Evolutionary conservation across 2,329 filamentous ascomycete genomes (phyloP).

Genomic region (Mariannaea elegans): DNA sequence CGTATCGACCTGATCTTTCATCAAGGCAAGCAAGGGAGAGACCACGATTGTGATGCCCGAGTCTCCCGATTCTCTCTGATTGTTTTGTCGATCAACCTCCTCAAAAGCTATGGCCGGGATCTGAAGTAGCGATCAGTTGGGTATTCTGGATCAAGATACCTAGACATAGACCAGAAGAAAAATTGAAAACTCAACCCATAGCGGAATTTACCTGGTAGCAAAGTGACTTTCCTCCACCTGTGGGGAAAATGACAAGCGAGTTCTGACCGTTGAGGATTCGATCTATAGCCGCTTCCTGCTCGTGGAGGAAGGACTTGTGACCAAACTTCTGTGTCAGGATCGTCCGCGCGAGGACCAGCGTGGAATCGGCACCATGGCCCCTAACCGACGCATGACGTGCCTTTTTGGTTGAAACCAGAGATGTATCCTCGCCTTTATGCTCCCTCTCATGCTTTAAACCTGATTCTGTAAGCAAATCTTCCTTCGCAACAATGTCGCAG

Average conservation of each 20-base stretch:
- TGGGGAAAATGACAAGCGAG: slow-evolving; percentile 56
- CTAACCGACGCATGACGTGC: slow-evolving; percentile 11
- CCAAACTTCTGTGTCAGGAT: slow-evolving; percentile 52
- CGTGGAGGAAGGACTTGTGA: slow-evolving; percentile 52
- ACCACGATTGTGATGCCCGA: slow-evolving; percentile 65
- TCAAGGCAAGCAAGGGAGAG: slow-evolving; percentile 64
- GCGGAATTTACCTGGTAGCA: slow-evolving; percentile 54
- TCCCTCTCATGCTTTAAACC: slow-evolving; percentile 21
- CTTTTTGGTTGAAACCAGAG: slow-evolving; percentile 16
- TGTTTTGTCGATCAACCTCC: slow-evolving; percentile 48
- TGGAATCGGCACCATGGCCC: background rate
- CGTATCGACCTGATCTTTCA: slow-evolving; percentile 69
- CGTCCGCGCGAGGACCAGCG: slow-evolving; percentile 31
- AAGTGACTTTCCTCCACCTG: slow-evolving; percentile 59
- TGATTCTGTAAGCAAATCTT: no score
- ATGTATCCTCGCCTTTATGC: background rate
- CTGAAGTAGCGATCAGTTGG: slow-evolving; percentile 35
- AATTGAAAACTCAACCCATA: background rate
- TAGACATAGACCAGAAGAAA: background rate
- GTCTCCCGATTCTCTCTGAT: slow-evolving; percentile 40
- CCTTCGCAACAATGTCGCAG: no score
- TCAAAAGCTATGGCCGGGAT: slow-evolving; percentile 59
- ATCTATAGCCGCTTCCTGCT: slow-evolving; percentile 54
- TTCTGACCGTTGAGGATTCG: slow-evolving; percentile 51
- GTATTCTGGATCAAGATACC: background rate